These are phyloP conservation scores for Microcyclospora pomicola DNA, from an alignment of 2,329 filamentous ascomycete genomes.

Conservation along the genomic window DNA sequence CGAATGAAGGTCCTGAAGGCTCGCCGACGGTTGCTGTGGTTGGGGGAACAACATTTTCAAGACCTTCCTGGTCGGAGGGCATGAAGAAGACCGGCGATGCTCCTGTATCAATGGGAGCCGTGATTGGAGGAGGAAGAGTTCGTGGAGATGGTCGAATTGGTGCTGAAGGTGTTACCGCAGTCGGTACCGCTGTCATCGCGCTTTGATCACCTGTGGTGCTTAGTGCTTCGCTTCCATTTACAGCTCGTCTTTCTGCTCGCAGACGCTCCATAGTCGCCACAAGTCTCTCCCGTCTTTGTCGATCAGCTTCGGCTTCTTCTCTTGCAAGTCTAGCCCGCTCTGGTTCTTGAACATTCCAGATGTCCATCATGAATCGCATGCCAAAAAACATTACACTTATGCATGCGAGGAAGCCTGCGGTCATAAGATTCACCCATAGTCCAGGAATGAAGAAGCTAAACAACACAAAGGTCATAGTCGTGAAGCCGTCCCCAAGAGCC, in stretches of 20 bases:
- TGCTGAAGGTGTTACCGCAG: neutral
- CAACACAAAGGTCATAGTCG: slow-evolving; percentile 39
- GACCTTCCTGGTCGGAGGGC: slow-evolving; percentile 44
- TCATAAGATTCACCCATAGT: slow-evolving; percentile 42
- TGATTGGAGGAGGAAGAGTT: slow-evolving; percentile 38
- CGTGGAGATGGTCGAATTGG: slow-evolving; percentile 10
- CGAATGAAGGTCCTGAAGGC: slow-evolving; percentile 27
- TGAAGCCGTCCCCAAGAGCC: slow-evolving; percentile 47
- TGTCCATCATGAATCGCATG: slow-evolving; percentile 52
- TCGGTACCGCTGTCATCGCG: neutral
- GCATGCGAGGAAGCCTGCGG: slow-evolving; percentile 44
- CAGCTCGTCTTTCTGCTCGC: slow-evolving; percentile 8
- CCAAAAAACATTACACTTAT: slow-evolving; percentile 48
- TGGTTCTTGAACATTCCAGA: slow-evolving; percentile 50
- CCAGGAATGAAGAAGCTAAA: slow-evolving; percentile 42
- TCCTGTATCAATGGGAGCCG: slow-evolving; percentile 32
- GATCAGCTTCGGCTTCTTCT: slow-evolving; percentile 27
- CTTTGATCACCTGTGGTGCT: neutral
- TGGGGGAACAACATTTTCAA: slow-evolving; percentile 23
- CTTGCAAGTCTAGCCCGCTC: slow-evolving; percentile 31
- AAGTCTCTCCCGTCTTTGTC: slow-evolving; percentile 12
- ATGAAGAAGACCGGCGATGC: slow-evolving; percentile 39
- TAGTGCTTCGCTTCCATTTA: neutral
- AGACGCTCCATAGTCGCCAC: slow-evolving; percentile 12
- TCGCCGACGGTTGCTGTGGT: slow-evolving; percentile 23